Base-by-base conservation (phyloP, 2,329 filamentous ascomycete genomes). In the Bipolaris cookei region DNA sequence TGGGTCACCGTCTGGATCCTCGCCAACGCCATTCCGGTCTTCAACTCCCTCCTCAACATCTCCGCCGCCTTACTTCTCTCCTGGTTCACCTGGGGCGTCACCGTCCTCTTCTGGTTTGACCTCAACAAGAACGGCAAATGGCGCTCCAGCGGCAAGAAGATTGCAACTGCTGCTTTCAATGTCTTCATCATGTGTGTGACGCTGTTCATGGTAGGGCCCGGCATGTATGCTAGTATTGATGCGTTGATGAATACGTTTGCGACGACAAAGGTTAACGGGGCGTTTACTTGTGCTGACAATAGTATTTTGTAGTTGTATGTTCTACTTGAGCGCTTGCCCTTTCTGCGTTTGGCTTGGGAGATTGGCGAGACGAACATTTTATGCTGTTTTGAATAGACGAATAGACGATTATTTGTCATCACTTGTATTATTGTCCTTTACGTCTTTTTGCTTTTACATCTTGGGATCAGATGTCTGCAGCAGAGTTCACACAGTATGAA, bases 261-360 rank as follows among this genome's bases (percentile, higher is more conserved):
- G n/a, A 68, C 68, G 47, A 66, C 67, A 3, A 56, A 66, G 16
- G 63, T 71, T 7, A 69, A 70, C 32, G 67, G 69, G 8, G 65
- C 64, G 1, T 71, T 71, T 53, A 71, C 67, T 25, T 71, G 69
- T 51, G 67, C 68, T 16, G 66, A 71, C 21, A 71, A 71, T 38
- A 65, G 66, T 30, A 44, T 62, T 56, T 34, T 71, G 51, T 63
- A 54, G 73, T 13, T 38, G 21, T 16, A 14, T 16, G 28, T 25
- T 38, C 16, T 10, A 16, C 16, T 16, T 44, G 14, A 2, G 25
- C 6, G 25, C 6, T 30, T 25, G 2, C 3, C 16, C 18, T 10
- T 44, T 44, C 23, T 10, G 10, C 14, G 6, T 28, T 30, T 30
- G 14, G 23, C n/a, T 7, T 1, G 14, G n/a, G n/a, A 6, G 6